phyloP scores from a whole-genome alignment of 805 yeast species.

The Isabelozyma rhagii region DNA sequence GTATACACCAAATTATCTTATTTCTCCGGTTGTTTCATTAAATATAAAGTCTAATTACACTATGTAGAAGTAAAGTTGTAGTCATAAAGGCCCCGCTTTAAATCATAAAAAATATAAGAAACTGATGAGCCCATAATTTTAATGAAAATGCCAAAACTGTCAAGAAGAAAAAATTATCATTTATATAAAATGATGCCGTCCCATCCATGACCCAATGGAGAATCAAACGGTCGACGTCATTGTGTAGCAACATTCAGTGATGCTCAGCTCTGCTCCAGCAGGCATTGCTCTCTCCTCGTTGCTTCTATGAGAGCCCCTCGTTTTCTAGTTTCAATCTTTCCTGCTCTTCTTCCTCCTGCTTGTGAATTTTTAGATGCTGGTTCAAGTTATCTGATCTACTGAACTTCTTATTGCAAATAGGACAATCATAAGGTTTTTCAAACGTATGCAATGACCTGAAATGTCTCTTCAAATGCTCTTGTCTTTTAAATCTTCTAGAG shows the following conservation, averaged over 20 bases:
- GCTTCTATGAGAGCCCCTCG: background rate
- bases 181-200: background rate
- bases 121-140: no score
- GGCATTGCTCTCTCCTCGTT: no score
- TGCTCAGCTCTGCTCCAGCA: no score
- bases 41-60: background rate
- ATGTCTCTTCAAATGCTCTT: slow-evolving; percentile 75
- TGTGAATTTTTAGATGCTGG: slow-evolving; percentile 64
- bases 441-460: slow-evolving; percentile 69
- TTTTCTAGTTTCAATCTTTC: background rate
- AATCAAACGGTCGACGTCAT: no score
- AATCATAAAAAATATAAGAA: no score
- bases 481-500: slow-evolving; percentile 64
- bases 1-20: background rate
- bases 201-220: no score
- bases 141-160: no score
- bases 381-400: slow-evolving; percentile 64
- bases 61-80: background rate
- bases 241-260: no score
- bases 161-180: background rate
- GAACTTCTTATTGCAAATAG: slow-evolving; percentile 59
- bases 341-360: slow-evolving; percentile 19
- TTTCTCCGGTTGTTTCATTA: background rate
- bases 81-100: background rate
- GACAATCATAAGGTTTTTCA: slow-evolving; percentile 67